Evolutionary conservation across 2,329 filamentous ascomycete genomes (phyloP), one percentile per base, ranked within the genome.

Genomic region (Clonostachys solani): DNA sequence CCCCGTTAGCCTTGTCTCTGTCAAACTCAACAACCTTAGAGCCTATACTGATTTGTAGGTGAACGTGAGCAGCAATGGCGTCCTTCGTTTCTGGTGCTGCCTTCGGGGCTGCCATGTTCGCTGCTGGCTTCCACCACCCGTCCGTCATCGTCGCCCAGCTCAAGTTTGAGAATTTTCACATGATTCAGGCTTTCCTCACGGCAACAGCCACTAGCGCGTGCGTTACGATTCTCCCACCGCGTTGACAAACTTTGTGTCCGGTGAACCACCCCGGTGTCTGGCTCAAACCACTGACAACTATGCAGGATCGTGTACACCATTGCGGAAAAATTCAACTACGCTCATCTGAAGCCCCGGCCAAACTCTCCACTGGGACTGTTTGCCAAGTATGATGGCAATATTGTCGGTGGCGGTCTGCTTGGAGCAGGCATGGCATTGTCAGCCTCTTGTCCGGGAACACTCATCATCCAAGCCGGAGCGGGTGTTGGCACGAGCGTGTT

Each of bases 131-230:
- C 47, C 78, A 78, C 56, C 68, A 76, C 36, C 83, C 84, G 0
- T 66, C 73, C 0, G 71, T 84, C 42, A 83, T 88, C 54, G 62
- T 80, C 48, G 65, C 71, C 9, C 84, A 87, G 65, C 74, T 87
- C 65, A 72, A 68, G 19, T 67, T 86, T 42, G 64, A 74, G 43
- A 75, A 84, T 57, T 86, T 78, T 63, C 81, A 83, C 59, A 87
- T 87, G 83, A 59, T 84, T 33, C 76, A 85, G 61, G 73, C 74
- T 10, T 87, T 87, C 55, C 63, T 87, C 5, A 73, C 78, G 2
- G 84, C 83, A 5, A 80, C 80, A 10, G 82, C 78, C 23, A 74
- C 71, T 54, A 85, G 80, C 64, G 76, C 78, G 79, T 84, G 71
- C 60, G 80, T 67, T 67, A 33, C 16, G 29, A 19, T 29, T 15